Evolutionary conservation across 2,329 filamentous ascomycete genomes (phyloP).

Genomic region (Penicillium sp.): DNA sequence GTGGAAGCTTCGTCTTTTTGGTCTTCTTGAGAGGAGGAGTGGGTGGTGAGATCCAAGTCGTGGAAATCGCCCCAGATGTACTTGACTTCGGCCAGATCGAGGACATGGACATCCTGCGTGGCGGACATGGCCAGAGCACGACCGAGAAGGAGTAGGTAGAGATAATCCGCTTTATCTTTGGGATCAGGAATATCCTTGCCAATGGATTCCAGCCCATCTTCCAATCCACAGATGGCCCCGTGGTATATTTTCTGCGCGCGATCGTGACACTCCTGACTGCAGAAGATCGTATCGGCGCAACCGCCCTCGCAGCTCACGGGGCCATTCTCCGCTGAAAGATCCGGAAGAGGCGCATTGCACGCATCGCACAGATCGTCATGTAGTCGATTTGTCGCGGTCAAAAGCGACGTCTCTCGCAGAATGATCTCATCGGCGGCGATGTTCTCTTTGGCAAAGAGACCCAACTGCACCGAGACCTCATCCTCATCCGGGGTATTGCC

Average conservation of each 20-base stretch:
- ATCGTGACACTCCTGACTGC: slow-evolving; percentile 51
- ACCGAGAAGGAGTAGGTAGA: slow-evolving; percentile 56
- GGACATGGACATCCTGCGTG: slow-evolving; percentile 52
- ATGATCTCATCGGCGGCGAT: slow-evolving; percentile 70
- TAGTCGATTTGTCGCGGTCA: slow-evolving; percentile 83
- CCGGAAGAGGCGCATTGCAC: slow-evolving; percentile 68
- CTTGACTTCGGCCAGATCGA: slow-evolving; percentile 55
- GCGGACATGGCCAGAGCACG: slow-evolving; percentile 57
- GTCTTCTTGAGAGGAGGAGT: slow-evolving; percentile 4
- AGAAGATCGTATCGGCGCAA: slow-evolving; percentile 57
- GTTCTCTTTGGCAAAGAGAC: slow-evolving; percentile 80
- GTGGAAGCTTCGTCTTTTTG: slow-evolving; percentile 33
- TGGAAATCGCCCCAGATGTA: slow-evolving; percentile 63
- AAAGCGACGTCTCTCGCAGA: slow-evolving; percentile 72
- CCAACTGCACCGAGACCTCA: slow-evolving; percentile 63
- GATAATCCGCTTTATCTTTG: slow-evolving; percentile 52
- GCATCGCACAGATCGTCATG: slow-evolving; percentile 87
- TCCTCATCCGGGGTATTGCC: slow-evolving; percentile 16
- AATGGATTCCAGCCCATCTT: slow-evolving; percentile 49
- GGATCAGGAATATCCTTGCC: slow-evolving; percentile 52
- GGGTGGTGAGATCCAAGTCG: slow-evolving; percentile 19
- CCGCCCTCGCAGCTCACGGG: slow-evolving; percentile 45
- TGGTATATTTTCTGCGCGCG: slow-evolving; percentile 54
- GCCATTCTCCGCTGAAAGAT: slow-evolving; percentile 38
- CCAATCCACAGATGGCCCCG: slow-evolving; percentile 51